Conservation (phyloP, 768 basidiomycete genomes). For the Auricularia sp. region DNA sequence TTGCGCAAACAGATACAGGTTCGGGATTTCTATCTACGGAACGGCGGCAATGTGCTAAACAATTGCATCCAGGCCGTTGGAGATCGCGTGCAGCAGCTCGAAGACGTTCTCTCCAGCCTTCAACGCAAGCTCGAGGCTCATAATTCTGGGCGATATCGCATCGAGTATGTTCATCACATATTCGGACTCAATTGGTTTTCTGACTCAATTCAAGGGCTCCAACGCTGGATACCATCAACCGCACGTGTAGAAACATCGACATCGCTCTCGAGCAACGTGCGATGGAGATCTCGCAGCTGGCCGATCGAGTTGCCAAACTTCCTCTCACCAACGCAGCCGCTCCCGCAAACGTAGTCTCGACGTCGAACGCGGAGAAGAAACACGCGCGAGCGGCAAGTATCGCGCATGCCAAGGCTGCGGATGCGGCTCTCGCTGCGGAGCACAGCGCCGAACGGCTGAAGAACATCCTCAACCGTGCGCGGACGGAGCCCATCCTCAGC, state of each 20-base stretch:
- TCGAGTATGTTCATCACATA: conserved; percentile 40
- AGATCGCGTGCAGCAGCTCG: conserved; percentile 69
- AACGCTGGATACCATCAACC: conserved; percentile 73
- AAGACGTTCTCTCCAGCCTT: conserved; percentile 56
- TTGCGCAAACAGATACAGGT: conserved; percentile 67
- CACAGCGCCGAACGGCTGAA: neutral
- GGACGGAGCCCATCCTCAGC: neutral
- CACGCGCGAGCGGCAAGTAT: conserved; percentile 12
- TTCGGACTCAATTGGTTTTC: neutral
- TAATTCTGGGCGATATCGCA: conserved; percentile 47
- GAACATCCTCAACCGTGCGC: neutral
- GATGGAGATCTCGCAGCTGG: conserved; percentile 41
- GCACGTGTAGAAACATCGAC: conserved; percentile 81
- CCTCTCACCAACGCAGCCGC: conserved; percentile 17
- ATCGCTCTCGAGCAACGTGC: conserved; percentile 54
- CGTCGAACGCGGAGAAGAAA: conserved; percentile 23
- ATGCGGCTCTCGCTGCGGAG: neutral
- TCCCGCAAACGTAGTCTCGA: conserved; percentile 26
- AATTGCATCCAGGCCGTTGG: conserved; percentile 42
- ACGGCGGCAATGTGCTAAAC: conserved; percentile 1
- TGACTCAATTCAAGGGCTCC: conserved; percentile 49
- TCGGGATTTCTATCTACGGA: conserved; percentile 15
- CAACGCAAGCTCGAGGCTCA: conserved; percentile 61
- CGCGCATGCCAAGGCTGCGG: neutral
- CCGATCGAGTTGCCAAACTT: conserved; percentile 43